phyloP scores from a whole-genome alignment of 2,329 filamentous ascomycete genomes.

The Stemphylium beticola region DNA sequence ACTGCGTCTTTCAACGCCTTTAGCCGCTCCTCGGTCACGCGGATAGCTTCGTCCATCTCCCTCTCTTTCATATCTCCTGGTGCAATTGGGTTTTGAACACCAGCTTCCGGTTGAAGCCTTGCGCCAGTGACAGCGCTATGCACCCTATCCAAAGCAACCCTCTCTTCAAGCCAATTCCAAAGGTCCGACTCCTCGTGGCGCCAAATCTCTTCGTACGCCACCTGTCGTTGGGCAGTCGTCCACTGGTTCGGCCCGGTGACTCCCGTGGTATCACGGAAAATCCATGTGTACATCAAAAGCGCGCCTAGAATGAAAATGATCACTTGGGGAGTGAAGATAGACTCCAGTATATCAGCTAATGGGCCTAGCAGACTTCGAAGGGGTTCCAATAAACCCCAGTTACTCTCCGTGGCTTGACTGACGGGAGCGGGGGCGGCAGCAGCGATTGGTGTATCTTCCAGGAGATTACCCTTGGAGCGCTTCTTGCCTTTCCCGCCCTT shows the following conservation, averaged over 20 bases:
- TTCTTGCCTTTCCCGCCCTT: conserved; percentile 62
- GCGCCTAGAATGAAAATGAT: conserved; percentile 77
- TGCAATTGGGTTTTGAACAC: conserved; percentile 59
- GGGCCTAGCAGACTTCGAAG: conserved; percentile 73
- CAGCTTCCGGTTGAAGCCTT: conserved; percentile 40
- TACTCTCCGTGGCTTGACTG: conserved; percentile 40
- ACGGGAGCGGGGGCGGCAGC: conserved; percentile 41
- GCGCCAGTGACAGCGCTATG: conserved; percentile 29
- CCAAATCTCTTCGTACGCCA: conserved; percentile 95
- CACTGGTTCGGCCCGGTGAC: conserved; percentile 38
- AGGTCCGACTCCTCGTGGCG: conserved; percentile 82
- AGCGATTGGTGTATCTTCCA: conserved; percentile 52
- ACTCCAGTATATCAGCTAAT: conserved; percentile 70
- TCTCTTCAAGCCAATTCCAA: conserved; percentile 92
- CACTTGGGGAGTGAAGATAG: conserved; percentile 77
- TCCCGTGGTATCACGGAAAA: conserved; percentile 44
- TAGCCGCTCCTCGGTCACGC: conserved; percentile 85
- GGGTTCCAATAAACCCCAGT: conserved; percentile 84
- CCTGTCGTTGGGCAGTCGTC: conserved; percentile 68
- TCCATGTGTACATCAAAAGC: conserved; percentile 40
- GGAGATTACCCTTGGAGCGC: conserved; percentile 61
- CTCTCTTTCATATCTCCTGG: conserved; percentile 68
- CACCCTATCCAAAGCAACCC: conserved; percentile 72
- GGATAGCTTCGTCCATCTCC: conserved; percentile 80
- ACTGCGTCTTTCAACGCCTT: conserved; percentile 76